Conservation (phyloP, 2,329 filamentous ascomycete genomes). For the Mycosphaerella arachidis region DNA sequence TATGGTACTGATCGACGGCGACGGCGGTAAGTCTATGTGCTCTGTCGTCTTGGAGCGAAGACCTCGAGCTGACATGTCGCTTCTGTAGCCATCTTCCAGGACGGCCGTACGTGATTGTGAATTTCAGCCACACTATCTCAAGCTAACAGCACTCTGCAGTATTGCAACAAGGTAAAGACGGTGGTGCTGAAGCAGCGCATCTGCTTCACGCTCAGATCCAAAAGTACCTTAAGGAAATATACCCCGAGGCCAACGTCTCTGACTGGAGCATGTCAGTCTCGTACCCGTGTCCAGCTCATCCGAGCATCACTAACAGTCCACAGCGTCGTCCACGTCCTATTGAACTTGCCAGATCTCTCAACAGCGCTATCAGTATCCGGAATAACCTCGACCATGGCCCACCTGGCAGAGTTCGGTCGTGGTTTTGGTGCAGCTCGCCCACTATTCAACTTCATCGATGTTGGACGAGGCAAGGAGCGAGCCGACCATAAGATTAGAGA, state of each 20-base stretch:
- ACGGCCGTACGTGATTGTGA: slow-evolving; percentile 19
- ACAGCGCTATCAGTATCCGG: slow-evolving; percentile 39
- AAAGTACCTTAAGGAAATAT: slow-evolving; percentile 38
- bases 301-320: neutral
- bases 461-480: slow-evolving; percentile 44
- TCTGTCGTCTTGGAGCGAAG: neutral
- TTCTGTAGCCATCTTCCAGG: slow-evolving; percentile 37
- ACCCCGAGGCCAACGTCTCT: slow-evolving; percentile 36
- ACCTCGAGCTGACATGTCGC: neutral
- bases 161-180: slow-evolving; percentile 39
- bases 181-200: slow-evolving; percentile 46
- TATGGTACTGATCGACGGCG: slow-evolving; percentile 47
- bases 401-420: slow-evolving; percentile 42
- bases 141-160: slow-evolving; percentile 6
- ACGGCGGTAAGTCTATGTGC: slow-evolving; percentile 33
- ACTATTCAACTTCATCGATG: slow-evolving; percentile 46
- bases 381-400: slow-evolving; percentile 37
- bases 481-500: slow-evolving; percentile 46
- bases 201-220: slow-evolving; percentile 40
- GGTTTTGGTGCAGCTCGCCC: slow-evolving; percentile 43
- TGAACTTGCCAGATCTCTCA: slow-evolving; percentile 45
- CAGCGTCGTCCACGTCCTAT: slow-evolving; percentile 43
- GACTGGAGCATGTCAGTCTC: slow-evolving; percentile 37
- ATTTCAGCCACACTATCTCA: neutral
- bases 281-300: neutral